Percentiles rank a stretch among this genome's conserved stretches.
Evolutionary conservation across 768 basidiomycete species (phyloP).

Genomic region (Boletus barrowsii): DNA sequence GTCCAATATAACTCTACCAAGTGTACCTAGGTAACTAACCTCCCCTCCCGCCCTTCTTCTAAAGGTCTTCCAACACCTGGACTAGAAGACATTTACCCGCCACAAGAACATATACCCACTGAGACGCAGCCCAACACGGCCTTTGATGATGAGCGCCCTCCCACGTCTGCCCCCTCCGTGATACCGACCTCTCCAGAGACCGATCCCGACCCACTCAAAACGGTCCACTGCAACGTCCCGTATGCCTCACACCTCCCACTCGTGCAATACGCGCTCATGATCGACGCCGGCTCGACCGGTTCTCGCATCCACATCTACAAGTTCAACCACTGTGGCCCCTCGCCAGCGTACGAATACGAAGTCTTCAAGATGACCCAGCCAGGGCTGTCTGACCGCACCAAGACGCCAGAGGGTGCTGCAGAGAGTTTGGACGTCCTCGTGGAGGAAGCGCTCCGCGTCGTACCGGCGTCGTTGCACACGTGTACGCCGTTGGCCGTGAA

Average conservation of each 20-base stretch:
- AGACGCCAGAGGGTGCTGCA: conserved; percentile 67
- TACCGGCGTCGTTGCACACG: conserved; percentile 55
- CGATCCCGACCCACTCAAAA: conserved; percentile 71
- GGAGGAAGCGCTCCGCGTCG: conserved; percentile 73
- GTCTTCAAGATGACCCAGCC: conserved; percentile 82
- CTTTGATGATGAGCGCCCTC: neutral
- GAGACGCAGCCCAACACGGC: neutral
- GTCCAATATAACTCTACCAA: neutral
- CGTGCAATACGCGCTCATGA: conserved; percentile 93
- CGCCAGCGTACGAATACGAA: conserved; percentile 87
- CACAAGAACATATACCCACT: conserved; percentile 14
- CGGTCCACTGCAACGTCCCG: conserved; percentile 66
- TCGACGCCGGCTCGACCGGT: conserved; percentile 97
- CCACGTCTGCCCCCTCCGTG: conserved; percentile 1
- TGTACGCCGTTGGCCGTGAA: conserved; percentile 92
- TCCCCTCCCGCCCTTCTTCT: too few species aligned
- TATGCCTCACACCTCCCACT: conserved; percentile 49
- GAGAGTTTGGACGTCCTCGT: conserved; percentile 74
- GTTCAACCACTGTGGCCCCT: conserved; percentile 83
- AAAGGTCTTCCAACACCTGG: conserved; percentile 17
- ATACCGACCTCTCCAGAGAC: conserved; percentile 59
- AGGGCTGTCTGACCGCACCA: conserved; percentile 67
- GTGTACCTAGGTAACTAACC: neutral
- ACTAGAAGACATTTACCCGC: conserved; percentile 25
- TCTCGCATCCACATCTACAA: conserved; percentile 99